phyloP scores from a whole-genome alignment of 1,284 basidiomycete species.

The Apiotrichum sp. region DNA sequence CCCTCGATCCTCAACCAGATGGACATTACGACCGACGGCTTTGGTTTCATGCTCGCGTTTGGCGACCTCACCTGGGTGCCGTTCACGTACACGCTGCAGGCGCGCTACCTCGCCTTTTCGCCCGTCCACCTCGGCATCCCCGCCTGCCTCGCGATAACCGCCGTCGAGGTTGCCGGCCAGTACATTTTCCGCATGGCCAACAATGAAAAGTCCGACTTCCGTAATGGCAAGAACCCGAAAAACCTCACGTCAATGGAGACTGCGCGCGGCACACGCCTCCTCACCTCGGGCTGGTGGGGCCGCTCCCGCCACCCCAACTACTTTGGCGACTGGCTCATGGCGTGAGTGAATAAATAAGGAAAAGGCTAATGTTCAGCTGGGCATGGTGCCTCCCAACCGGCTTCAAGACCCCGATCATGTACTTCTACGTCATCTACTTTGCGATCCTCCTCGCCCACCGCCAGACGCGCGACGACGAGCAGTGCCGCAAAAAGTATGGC shows the following conservation, averaged over 20 bases:
- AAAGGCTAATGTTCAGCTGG: conserved; percentile 8
- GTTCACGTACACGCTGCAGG: conserved; percentile 89
- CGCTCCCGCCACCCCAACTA: conserved; percentile 89
- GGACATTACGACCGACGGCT: conserved; percentile 97
- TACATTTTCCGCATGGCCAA: conserved; percentile 89
- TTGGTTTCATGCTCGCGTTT: conserved; percentile 96
- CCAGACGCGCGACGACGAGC: conserved; percentile 85
- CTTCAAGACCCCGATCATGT: conserved; percentile 86
- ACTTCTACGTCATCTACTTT: conserved; percentile 92
- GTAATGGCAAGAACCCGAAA: conserved; percentile 89
- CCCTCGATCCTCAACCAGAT: conserved; percentile 83
- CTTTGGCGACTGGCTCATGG: conserved; percentile 54
- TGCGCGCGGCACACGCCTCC: conserved; percentile 76
- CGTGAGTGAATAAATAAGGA: conserved; percentile 28
- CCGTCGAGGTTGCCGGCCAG: conserved; percentile 70
- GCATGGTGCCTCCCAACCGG: conserved; percentile 89
- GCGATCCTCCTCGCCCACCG: conserved; percentile 83
- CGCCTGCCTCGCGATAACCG: conserved; percentile 59
- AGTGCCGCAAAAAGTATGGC: conserved; percentile 79
- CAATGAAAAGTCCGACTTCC: conserved; percentile 92
- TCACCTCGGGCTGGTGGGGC: conserved; percentile 98
- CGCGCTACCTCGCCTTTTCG: conserved; percentile 84
- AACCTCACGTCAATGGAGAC: conserved; percentile 81
- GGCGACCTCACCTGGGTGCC: conserved; percentile 95
- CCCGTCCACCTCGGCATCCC: conserved; percentile 70